These are phyloP conservation scores for Globisporangium cylindrosporum DNA, from an alignment of 352 stramenopile genomes.

Conservation along the genomic window DNA sequence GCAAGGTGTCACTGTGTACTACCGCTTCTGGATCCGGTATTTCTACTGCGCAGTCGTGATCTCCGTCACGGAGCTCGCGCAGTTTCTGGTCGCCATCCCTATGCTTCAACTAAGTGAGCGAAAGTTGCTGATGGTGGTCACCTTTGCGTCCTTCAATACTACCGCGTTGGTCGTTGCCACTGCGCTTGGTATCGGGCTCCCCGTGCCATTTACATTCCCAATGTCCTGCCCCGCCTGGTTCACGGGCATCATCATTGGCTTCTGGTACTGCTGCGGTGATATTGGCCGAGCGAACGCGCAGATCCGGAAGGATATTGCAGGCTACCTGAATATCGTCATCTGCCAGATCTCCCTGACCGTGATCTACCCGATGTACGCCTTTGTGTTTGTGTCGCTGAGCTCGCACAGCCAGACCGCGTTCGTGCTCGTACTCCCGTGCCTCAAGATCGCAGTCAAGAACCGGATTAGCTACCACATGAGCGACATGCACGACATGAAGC, in stretches of 20 bases:
- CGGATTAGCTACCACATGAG: slow-evolving; percentile 4
- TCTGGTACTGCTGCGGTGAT: slow-evolving; percentile 7
- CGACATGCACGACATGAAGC: slow-evolving; percentile 28
- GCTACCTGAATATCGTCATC: not conserved
- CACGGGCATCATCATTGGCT: slow-evolving; percentile 13
- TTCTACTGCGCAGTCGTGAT: not conserved
- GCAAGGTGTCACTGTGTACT: not conserved
- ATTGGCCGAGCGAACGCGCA: slow-evolving; percentile 11
- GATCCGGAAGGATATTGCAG: not conserved
- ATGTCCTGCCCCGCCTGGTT: slow-evolving; percentile 10
- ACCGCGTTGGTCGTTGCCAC: not conserved
- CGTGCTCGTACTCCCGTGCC: slow-evolving; percentile 25
- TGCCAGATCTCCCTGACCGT: slow-evolving; percentile 14
- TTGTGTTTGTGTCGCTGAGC: slow-evolving; percentile 22
- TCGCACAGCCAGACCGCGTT: slow-evolving; percentile 15
- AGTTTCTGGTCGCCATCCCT: not conserved
- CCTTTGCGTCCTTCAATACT: not conserved
- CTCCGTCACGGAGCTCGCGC: not conserved
- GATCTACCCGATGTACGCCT: slow-evolving; percentile 35
- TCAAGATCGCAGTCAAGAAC: slow-evolving; percentile 26
- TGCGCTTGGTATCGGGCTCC: slow-evolving; percentile 19
- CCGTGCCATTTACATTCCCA: slow-evolving; percentile 31
- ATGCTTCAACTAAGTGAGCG: not conserved
- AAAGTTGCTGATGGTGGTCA: not conserved
- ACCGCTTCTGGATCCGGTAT: not conserved